Conservation (phyloP, 75 land plant genomes). For the Chamaecyparis obtusa region DNA sequence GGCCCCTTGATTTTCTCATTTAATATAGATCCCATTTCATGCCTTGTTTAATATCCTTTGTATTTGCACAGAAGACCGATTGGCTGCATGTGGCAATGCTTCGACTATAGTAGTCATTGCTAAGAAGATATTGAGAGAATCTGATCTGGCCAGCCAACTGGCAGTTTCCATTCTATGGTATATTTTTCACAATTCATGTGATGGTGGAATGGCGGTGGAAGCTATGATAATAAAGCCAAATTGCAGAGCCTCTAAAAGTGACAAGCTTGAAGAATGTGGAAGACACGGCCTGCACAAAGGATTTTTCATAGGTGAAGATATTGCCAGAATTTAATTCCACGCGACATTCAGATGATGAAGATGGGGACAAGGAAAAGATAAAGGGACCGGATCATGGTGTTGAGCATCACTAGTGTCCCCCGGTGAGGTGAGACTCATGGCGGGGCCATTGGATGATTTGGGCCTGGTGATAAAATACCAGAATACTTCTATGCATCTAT, state of each 20-base stretch:
- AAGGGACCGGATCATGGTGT: no score
- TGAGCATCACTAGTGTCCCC: not conserved
- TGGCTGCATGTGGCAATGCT: constrained; percentile 40
- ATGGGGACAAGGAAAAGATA: not conserved
- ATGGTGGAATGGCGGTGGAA: constrained; percentile 39
- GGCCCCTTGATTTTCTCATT: not conserved
- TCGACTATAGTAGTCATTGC: constrained; percentile 62
- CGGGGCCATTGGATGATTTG: not conserved
- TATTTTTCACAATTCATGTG: no score
- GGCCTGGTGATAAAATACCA: not conserved
- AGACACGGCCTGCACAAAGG: no score
- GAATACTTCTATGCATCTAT: not conserved
- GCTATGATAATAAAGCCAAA: no score
- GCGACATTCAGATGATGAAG: not conserved
- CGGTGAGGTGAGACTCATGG: not conserved
- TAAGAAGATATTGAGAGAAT: constrained; percentile 66
- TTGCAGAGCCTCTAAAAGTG: no score
- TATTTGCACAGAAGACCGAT: constrained; percentile 30
- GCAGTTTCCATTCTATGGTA: constrained; percentile 34
- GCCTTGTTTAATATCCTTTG: constrained; percentile 12
- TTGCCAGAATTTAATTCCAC: not conserved
- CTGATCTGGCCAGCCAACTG: constrained; percentile 64
- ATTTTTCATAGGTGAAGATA: no score
- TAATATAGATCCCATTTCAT: constrained; percentile 15
- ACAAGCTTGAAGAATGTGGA: no score